These are phyloP conservation scores for Colletotrichum somersetense DNA, from an alignment of 2,329 filamentous ascomycete genomes.

Conservation along the genomic window DNA sequence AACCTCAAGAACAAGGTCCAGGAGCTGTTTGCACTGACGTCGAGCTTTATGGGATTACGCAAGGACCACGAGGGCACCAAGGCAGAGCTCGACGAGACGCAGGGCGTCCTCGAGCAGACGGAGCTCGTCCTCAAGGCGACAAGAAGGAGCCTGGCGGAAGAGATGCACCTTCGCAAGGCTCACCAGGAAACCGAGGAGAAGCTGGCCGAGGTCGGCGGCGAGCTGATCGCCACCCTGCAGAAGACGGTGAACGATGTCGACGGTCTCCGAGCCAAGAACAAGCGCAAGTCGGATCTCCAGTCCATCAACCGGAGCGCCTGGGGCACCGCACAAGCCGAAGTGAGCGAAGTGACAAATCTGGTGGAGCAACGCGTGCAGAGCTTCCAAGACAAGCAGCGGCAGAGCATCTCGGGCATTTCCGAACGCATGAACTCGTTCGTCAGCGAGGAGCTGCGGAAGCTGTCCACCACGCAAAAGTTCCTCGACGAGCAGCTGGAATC, in stretches of 20 bases:
- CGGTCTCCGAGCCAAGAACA: slow-evolving; percentile 87
- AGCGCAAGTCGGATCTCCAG: slow-evolving; percentile 87
- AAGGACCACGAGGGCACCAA: slow-evolving; percentile 88
- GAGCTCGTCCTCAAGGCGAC: slow-evolving; percentile 86
- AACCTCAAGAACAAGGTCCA: slow-evolving; percentile 95
- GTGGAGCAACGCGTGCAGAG: slow-evolving; percentile 81
- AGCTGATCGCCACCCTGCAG: slow-evolving; percentile 82
- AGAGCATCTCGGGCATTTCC: slow-evolving; percentile 76
- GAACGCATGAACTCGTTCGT: slow-evolving; percentile 83
- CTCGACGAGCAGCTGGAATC: slow-evolving; percentile 76
- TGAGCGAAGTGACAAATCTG: slow-evolving; percentile 79
- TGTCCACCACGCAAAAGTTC: slow-evolving; percentile 77
- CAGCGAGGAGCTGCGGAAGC: slow-evolving; percentile 76
- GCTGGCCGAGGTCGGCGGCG: slow-evolving; percentile 78
- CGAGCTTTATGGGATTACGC: slow-evolving; percentile 88
- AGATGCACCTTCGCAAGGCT: slow-evolving; percentile 82
- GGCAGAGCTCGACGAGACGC: slow-evolving; percentile 80
- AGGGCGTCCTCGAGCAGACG: slow-evolving; percentile 86
- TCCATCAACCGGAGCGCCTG: slow-evolving; percentile 82
- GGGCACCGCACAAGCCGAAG: slow-evolving; percentile 80
- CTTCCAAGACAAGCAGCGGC: slow-evolving; percentile 79
- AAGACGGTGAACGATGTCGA: slow-evolving; percentile 84
- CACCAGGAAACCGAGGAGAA: slow-evolving; percentile 87
- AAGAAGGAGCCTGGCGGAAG: slow-evolving; percentile 80
- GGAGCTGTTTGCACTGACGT: slow-evolving; percentile 88